phyloP scores from a whole-genome alignment of 2,329 filamentous ascomycete genomes.

The Xenosphaeropsis pyriputrescens region DNA sequence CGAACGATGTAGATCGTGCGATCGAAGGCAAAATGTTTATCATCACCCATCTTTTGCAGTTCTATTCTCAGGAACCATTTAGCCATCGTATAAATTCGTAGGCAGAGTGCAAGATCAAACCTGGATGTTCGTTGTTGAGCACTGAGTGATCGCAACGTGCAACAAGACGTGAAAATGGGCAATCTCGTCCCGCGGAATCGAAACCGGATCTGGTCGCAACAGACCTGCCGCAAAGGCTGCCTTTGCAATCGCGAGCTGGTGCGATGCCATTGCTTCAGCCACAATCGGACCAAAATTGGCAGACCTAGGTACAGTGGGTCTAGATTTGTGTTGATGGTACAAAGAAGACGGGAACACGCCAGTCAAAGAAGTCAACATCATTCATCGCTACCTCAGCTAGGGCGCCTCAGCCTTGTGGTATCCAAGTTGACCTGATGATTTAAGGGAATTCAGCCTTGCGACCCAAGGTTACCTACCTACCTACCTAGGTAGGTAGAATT shows the following conservation, averaged over 20 bases:
- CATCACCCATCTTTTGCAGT: constrained; percentile 77
- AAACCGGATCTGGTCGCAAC: constrained; percentile 57
- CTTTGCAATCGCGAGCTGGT: constrained; percentile 64
- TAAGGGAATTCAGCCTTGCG: too few species aligned
- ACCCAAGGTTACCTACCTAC: too few species aligned
- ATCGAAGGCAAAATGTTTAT: constrained; percentile 55
- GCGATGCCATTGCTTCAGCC: constrained; percentile 38
- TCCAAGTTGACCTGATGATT: too few species aligned
- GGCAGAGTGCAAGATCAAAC: constrained; percentile 39
- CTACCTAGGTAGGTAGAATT: too few species aligned
- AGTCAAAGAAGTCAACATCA: too few species aligned
- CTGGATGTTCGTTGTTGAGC: constrained; percentile 74
- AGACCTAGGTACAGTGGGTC: too few species aligned
- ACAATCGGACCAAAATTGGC: too few species aligned
- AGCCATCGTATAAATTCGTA: constrained; percentile 18
- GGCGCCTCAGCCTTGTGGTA: too few species aligned
- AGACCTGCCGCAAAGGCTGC: constrained; percentile 63
- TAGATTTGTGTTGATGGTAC: too few species aligned
- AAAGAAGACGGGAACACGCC: too few species aligned
- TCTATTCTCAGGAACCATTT: constrained; percentile 39
- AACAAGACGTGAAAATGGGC: constrained; percentile 53
- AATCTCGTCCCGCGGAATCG: constrained; percentile 55
- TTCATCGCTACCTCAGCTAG: too few species aligned
- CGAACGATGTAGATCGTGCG: constrained; percentile 49
- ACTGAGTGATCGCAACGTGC: constrained; percentile 49